Evolutionary conservation across 148 eudicot species (phyloP), one percentile per base, ranked within the genome.

Genomic region (Amaranthus cruentus): DNA sequence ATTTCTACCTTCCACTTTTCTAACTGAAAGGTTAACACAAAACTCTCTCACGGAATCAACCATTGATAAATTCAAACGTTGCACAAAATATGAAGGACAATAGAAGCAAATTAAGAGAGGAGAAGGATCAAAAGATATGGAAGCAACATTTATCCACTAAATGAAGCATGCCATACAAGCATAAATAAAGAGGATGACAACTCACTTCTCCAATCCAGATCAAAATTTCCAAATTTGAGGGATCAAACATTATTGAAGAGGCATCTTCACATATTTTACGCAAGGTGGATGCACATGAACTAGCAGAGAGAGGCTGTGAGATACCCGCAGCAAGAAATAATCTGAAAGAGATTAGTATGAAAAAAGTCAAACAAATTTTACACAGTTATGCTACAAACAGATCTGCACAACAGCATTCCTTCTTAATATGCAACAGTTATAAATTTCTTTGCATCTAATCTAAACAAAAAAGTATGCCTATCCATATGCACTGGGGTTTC

Each of bases 261-360:
- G 96, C 89, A 80, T 95, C 98, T 87, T 95, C 98, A 82, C 97
- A 95, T 62, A 91, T 79, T 87, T 90, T 95, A 68, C 85, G 96
- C 83, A 95, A 85, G 66, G 98, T 90, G 67, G 85, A 83, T 7
- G 98, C 92, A 88, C 96, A 95, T 71, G 91, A 87, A 84, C 76
- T 83, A 55, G 97, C 88, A 83, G 90, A 95, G 58, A 79, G 68
- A 46, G 98, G 87, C 75, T 87, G 78, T 46, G 89, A 84, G 66
- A 88, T 90, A 53, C 98, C 98, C 58, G 93, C 83, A 66, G 90
- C 97, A 82, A 95, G 88, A 84, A 95, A 95, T 74, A 90, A 76
- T 87, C 98, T 95, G 96, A 79, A 82, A 83, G 70, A 80, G 82
- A 50, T 73, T 63, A 84, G 75, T 38, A 55, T 50, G 55, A 67